Evolutionary conservation across 805 yeast species (phyloP).

Genomic region (Komagataella ulmi): DNA sequence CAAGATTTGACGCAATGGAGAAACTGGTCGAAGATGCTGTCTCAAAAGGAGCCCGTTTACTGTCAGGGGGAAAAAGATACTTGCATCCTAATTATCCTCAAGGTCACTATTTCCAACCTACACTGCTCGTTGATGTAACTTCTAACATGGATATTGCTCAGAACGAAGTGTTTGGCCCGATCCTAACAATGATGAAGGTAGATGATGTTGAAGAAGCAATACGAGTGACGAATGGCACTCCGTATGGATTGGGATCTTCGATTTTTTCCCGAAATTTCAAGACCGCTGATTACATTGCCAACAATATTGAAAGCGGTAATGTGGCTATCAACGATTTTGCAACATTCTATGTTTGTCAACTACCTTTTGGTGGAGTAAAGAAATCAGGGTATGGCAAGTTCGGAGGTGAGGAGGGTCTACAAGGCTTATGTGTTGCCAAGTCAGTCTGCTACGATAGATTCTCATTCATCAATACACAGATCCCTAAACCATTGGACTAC

Average conservation of each 20-base stretch:
- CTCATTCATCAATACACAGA: conserved; percentile 64
- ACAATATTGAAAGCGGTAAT: conserved; percentile 65
- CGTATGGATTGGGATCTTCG: conserved; percentile 86
- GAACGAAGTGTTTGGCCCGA: conserved; percentile 92
- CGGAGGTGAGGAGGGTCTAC: conserved; percentile 94
- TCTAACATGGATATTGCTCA: conserved; percentile 68
- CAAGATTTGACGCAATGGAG: conserved; percentile 59
- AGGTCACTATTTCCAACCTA: conserved; percentile 90
- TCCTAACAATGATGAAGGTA: conserved; percentile 71
- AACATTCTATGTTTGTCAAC: conserved; percentile 86
- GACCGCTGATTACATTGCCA: conserved; percentile 50
- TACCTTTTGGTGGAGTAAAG: conserved; percentile 92
- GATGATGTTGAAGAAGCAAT: conserved; percentile 53
- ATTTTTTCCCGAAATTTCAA: conserved; percentile 60
- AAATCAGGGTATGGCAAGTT: conserved; percentile 96
- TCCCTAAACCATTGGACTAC: conserved; percentile 85
- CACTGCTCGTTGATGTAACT: conserved; percentile 73
- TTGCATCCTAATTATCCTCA: conserved; percentile 89
- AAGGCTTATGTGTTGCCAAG: conserved; percentile 80
- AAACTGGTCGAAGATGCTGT: conserved; percentile 62
- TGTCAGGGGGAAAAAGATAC: conserved; percentile 72
- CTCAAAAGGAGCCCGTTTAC: conserved; percentile 60
- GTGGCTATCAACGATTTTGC: conserved; percentile 98
- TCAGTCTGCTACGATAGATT: conserved; percentile 77
- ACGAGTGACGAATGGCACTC: conserved; percentile 67